Percentiles rank a stretch among this genome's conserved stretches.
Conservation (phyloP, 768 basidiomycete species). For the Mycena epipterygia region DNA sequence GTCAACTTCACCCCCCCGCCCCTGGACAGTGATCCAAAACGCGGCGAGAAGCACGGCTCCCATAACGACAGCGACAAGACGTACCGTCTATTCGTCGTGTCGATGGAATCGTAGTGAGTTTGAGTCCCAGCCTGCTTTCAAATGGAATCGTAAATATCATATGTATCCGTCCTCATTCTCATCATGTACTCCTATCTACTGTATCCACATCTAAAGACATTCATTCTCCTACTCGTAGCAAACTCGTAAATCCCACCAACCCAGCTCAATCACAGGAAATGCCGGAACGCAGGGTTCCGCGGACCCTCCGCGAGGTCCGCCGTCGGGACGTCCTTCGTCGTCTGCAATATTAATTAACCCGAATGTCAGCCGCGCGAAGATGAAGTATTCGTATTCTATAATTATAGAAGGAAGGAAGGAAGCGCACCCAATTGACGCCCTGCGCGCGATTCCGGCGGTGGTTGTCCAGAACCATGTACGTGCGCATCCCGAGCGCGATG, state of each 20-base stretch:
- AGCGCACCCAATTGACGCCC: slow-evolving; percentile 9
- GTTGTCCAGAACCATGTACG: slow-evolving; percentile 18
- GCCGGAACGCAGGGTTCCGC: neutral
- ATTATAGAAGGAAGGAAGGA: too few relatives aligned
- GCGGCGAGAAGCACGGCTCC: neutral
- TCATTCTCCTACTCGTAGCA: too few relatives aligned
- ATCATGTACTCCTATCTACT: too few relatives aligned
- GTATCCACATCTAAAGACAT: too few relatives aligned
- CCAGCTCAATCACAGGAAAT: neutral
- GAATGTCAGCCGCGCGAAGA: neutral
- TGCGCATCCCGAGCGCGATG: slow-evolving; percentile 3
- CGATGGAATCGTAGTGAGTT: too few relatives aligned
- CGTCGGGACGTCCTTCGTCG: slow-evolving; percentile 9
- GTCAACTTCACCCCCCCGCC: slow-evolving; percentile 29
- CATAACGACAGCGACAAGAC: slow-evolving; percentile 11
- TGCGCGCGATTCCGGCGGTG: slow-evolving; percentile 8
- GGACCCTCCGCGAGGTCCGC: slow-evolving; percentile 5
- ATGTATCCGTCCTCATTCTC: too few relatives aligned
- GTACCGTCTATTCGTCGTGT: slow-evolving; percentile 33
- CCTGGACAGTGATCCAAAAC: neutral
- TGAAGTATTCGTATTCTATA: too few relatives aligned
- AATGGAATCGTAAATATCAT: too few relatives aligned
- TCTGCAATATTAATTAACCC: neutral
- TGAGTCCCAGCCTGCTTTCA: too few relatives aligned
- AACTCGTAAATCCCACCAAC: too few relatives aligned